Evolutionary conservation across 2,329 filamentous ascomycete species (phyloP), one percentile per base, ranked within the genome.

Genomic region (Magnaporthiopsis rhizophila): DNA sequence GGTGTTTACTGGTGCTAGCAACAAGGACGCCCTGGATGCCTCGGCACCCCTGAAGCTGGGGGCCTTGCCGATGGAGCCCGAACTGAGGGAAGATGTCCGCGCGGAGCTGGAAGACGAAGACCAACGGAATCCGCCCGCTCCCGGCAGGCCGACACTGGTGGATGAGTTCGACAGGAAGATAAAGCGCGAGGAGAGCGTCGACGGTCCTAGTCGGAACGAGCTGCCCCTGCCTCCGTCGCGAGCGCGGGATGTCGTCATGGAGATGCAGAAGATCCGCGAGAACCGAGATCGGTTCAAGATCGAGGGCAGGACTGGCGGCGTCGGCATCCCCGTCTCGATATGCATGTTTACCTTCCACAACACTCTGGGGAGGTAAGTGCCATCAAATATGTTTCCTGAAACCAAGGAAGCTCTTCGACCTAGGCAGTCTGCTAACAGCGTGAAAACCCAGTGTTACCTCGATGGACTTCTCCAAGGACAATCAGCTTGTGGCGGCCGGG

Each of bases 281-380:
- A 91, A 96, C 71, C 87, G 95, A 28, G 94, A 98, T 71, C 86
- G 94, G 24, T 96, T 97, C 74, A 89, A 87, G 72, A 94, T 98
- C 65, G 91, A 96, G 66, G 86, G 88, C 26, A 86, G 90, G 45
- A 94, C 90, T 15, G 91, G 92, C 21, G 94, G 93, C 11, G 84
- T 93, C 62, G 92, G 93, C 18, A 86, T 92, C 64, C 88, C 88
- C 32, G 83, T 97, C 66, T 96, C 92, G 71, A 89, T 96, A 30
- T 95, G 91, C 80, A 98, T 98, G 90, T 97, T 96, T 74, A 99
- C 95, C 0, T 97, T 98, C 72, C 95, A 99, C 80, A 99, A 99
- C 75, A 96, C 91, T 0, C 88, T 92, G 67, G 92, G 96, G 75
- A 90, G 87, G 91, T 93, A 78, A 80, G 86, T 75, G 9, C 13